Percentiles rank a stretch among this genome's conserved stretches.
Evolutionary conservation across 2,329 filamentous ascomycete species (phyloP).

Genomic region (Cladosporium sp.): DNA sequence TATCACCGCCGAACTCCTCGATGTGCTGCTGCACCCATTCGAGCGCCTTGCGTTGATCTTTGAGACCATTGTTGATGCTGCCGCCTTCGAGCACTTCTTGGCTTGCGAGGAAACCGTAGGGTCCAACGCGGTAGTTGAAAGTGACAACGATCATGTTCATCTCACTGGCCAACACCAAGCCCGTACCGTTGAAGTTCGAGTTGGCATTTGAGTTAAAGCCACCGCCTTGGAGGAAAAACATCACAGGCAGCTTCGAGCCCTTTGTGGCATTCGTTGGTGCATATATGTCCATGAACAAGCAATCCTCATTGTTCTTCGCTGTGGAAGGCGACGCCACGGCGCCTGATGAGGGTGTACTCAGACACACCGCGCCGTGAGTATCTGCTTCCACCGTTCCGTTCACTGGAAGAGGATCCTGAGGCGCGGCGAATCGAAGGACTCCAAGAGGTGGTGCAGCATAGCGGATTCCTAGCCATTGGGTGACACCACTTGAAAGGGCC

Average conservation of each 20-base stretch:
- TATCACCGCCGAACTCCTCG: conserved; percentile 66
- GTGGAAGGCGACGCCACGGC: conserved; percentile 20
- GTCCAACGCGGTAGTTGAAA: conserved; percentile 75
- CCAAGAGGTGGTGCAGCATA: conserved; percentile 18
- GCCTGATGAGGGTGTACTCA: conserved; percentile 22
- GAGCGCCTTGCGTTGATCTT: conserved; percentile 68
- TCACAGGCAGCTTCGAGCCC: conserved; percentile 62
- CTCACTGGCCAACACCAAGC: conserved; percentile 59
- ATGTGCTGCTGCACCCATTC: conserved; percentile 71
- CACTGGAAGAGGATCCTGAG: conserved; percentile 4
- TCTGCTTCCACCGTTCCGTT: conserved; percentile 45
- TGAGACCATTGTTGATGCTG: conserved; percentile 67
- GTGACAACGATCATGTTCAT: conserved; percentile 67
- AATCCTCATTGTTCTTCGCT: conserved; percentile 59
- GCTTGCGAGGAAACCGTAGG: conserved; percentile 69
- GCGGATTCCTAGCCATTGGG: conserved; percentile 19
- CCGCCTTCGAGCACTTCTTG: conserved; percentile 52
- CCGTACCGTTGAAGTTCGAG: conserved; percentile 59
- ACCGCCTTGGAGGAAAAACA: conserved; percentile 55
- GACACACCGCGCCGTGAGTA: conserved; percentile 43
- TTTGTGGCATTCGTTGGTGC: conserved; percentile 56
- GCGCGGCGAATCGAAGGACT: conserved; percentile 18
- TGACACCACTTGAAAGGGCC: conserved; percentile 12
- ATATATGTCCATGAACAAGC: conserved; percentile 67
- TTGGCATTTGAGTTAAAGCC: conserved; percentile 50